Base-by-base conservation (phyloP, 495 filamentous ascomycete genomes). In the Penicillium desertorum region DNA sequence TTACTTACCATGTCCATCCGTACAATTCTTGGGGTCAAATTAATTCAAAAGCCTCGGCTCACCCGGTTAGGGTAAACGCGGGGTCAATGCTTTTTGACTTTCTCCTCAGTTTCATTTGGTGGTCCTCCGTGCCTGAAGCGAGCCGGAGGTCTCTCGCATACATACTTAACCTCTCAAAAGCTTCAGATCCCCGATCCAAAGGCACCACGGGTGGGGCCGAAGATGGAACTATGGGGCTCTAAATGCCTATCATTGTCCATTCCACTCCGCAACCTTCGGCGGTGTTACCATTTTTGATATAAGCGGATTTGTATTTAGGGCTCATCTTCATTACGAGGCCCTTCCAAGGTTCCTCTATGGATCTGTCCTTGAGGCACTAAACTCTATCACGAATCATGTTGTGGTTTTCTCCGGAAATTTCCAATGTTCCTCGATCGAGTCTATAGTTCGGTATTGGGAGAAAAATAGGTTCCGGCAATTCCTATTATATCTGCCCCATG, bases 141-240 rank as follows among this genome's bases (percentile, higher is more conserved):
- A 46, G 25, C 45, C 45, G 29, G 45, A 29, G 23, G 23, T 17
- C 22, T 11, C 20, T 44, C 20, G 7, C 42, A 23, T 22, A 16
- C 22, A 41, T 41, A 25, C n/a, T 48, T 30, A 17, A 34, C 17
- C 29, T 48, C 10, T 48, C 17, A 32, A 9, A 34, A 32, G 45
- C 45, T 11, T 48, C 16, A 32, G 29, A 32, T 34, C 27, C 5
- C 45, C 20, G 27, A 32, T 34, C n/a, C 11, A 17, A 37, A 43
- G 4, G 83, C 60, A 23, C 47, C 23, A 25, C 0, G 23, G 51
- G 68, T 71, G 66, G 66, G 61, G 60, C 41, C 29, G 23, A 50
- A 17, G 45, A 52, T 52, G 42, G 65, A 68, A 69, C 66, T 57
- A 60, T 57, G 64, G 67, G 62, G 59, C 62, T 45, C 23, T 60